Conservation (phyloP, 2,329 filamentous ascomycete species). For the Fonsecaea pedrosoi region DNA sequence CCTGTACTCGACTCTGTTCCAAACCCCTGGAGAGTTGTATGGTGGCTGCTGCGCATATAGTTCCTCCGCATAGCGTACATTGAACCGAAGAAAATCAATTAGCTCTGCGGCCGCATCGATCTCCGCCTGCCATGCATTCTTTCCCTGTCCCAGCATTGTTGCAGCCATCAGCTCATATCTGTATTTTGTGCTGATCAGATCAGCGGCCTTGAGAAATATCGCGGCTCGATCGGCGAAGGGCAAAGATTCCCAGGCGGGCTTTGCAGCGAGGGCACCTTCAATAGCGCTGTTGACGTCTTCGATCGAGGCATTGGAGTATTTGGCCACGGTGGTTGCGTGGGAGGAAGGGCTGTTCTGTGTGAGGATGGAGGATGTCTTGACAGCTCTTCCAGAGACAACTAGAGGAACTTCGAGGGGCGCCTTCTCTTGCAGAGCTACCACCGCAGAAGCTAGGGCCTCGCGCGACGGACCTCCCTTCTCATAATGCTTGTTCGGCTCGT, state of each 20-base stretch:
- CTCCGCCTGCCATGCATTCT: conserved; percentile 99
- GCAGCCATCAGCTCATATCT: conserved; percentile 95
- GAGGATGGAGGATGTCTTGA: conserved; percentile 69
- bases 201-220: conserved; percentile 94
- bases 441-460: conserved; percentile 74
- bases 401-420: conserved; percentile 80
- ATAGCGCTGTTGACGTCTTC: conserved; percentile 81
- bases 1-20: conserved; percentile 85
- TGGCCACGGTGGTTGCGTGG: conserved; percentile 77
- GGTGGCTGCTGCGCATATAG: conserved; percentile 85
- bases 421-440: conserved; percentile 72
- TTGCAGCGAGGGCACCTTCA: conserved; percentile 81
- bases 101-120: conserved; percentile 94
- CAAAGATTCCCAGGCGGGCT: conserved; percentile 81
- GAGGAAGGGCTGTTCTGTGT: conserved; percentile 83
- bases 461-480: conserved; percentile 81
- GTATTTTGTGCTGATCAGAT: conserved; percentile 89
- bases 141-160: conserved; percentile 95
- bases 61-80: conserved; percentile 91
- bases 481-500: conserved; percentile 97
- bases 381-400: conserved; percentile 80
- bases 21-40: conserved; percentile 82
- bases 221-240: conserved; percentile 91
- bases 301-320: conserved; percentile 80
- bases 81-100: conserved; percentile 91